These are phyloP conservation scores for Gossypium laxum DNA, from an alignment of 441 rosid genomes.

Conservation along the genomic window DNA sequence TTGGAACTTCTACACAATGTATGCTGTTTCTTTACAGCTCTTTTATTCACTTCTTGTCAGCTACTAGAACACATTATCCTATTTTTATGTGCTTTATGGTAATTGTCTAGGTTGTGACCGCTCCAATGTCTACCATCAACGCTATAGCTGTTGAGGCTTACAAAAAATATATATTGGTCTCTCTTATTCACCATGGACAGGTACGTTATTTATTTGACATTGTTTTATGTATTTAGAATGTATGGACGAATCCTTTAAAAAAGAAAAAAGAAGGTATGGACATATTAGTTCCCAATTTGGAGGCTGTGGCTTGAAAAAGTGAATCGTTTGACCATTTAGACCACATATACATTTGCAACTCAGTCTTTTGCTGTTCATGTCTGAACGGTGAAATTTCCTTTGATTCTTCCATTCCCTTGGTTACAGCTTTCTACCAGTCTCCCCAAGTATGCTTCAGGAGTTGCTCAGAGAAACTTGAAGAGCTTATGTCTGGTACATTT, in stretches of 20 bases:
- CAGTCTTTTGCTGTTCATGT: not conserved
- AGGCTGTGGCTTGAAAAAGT: not conserved
- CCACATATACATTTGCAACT: not conserved
- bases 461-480: constrained; percentile 68
- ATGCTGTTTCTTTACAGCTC: constrained; percentile 11
- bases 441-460: constrained; percentile 71
- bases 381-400: constrained; percentile 5
- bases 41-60: constrained; percentile 17
- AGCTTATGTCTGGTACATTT: constrained; percentile 42
- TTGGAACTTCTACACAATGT: constrained; percentile 89
- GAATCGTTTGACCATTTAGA: not conserved
- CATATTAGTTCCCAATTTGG: not conserved
- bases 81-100: constrained; percentile 12
- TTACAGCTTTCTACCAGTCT: constrained; percentile 57
- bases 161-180: constrained; percentile 77
- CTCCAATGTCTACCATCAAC: constrained; percentile 66
- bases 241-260: not conserved
- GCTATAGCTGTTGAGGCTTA: constrained; percentile 87
- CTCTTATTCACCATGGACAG: constrained; percentile 81
- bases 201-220: constrained; percentile 23
- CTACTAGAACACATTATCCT: not conserved
- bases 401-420: constrained; percentile 19
- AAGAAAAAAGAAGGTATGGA: not conserved
- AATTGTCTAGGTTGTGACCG: constrained; percentile 63
- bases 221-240: constrained; percentile 4